Evolutionary conservation across 192 early-diverging fungal genomes (phyloP), one percentile per base, ranked within the genome.

Genomic region (Coemansia sp.): DNA sequence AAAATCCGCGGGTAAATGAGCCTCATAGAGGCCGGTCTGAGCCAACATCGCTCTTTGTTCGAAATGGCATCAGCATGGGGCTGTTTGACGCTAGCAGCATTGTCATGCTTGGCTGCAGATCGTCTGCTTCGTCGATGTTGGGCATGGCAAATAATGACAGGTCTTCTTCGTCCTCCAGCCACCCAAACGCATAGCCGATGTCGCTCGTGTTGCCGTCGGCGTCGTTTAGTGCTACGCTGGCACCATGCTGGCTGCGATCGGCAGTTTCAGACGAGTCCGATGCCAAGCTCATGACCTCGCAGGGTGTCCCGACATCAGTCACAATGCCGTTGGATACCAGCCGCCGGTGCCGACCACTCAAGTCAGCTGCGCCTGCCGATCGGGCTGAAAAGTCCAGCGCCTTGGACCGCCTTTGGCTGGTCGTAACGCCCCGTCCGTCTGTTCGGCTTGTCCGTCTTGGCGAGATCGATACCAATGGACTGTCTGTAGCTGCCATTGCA

Each of bases 161-260:
- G 37, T 81, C 79, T 31, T 75, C 73, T 10, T 69, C 74, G 61
- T 75, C 74, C 52, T 81, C 79, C 25, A 81, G 63, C 79, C 79
- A 81, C 6, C 62, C 79, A 51, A 81, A 81, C 26, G 70, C 70
- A 47, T 81, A 81, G 0, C 54, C 74, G 23, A 65, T 37, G 6
- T 69, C 69, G 45, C 63, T 67, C 1, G 22, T 66, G 21, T 52
- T 55, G 16, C 41, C 64, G 6, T 17, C 26, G n/a, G 38, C 29
- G 19, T 52, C 61, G 1, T 59, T 56, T 6, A 29, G 9, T 6
- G 38, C 45, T n/a, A 16, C 19, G 7, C 39, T 19, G 22, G 16
- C 47, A 16, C 57, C 19, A 43, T 38, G 16, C 3, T 23, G 3
- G 50, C 57, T 45, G 16, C 25, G 8, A 17, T 39, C 31, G 6